Evolutionary conservation across 129 eudicot species (phyloP), one percentile per base, ranked within the genome.

Genomic region (Helianthus annuus): DNA sequence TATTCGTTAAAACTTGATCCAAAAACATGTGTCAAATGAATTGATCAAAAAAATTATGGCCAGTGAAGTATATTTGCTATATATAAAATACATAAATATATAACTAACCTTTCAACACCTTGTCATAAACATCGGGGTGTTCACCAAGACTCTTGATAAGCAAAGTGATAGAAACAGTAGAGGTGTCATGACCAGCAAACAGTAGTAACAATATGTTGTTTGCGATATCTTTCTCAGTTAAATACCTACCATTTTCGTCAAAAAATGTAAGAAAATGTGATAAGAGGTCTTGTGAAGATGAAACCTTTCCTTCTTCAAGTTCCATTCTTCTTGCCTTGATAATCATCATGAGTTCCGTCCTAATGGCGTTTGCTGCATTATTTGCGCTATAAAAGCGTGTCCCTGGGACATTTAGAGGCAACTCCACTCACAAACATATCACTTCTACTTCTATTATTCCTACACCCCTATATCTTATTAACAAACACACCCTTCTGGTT

Each of bases 141-240:
- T 76, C 69, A 16, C 53, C 74, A 12, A 76, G 75, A 15, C 22
- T 29, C 7, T 76, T 67, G 1, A 76, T 14, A 15, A 76, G 65
- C 48, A 60, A 68, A 8, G 80, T 59, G 52, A 76, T 76, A 12
- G 74, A 14, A 58, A 48, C 40, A 13, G 52, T 19, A 22, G 74
- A 56, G n/a, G 75, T 76, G 10, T 76, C 80, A 51, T 76, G 75
- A 42, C 80, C 74, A 1, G 75, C 75, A 59, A 76, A 69, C 7
- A 76, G 64, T 11, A 76, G 64, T 8, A 48, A 16, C 44, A 60
- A 76, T 0, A 19, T 19, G 22, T 19, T 19, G 22, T 19, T 19
- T 19, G 22, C 22, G 22, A 19, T 76, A 16, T 76, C 80, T 38
- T 40, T 46, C 5, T 27, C 42, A 0, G 74, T 57, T 48, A 68